Evolutionary conservation across 306 rosid species (phyloP).

Genomic region (Ceratonia siliqua): DNA sequence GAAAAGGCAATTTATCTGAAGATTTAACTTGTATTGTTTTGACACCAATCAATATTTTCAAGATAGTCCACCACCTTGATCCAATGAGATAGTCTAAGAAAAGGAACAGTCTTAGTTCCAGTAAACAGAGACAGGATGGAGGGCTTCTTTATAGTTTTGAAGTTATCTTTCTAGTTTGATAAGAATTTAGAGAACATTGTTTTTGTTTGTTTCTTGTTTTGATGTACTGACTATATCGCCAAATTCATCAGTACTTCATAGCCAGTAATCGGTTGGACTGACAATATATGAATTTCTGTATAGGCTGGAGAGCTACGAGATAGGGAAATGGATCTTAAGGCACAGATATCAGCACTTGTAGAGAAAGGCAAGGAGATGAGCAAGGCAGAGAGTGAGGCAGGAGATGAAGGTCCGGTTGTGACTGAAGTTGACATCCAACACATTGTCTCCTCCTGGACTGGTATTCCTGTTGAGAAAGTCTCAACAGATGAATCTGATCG

Average conservation of each 20-base stretch:
- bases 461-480: conserved; percentile 96
- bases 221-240: neutral
- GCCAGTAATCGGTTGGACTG: conserved; percentile 21
- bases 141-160: neutral
- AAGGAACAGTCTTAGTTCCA: neutral
- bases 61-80: conserved; percentile 14
- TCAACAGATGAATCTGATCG: conserved; percentile 96
- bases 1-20: conserved; percentile 64
- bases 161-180: conserved; percentile 23
- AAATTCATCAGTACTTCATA: neutral
- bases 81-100: neutral
- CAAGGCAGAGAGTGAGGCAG: conserved; percentile 95
- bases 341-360: conserved; percentile 80
- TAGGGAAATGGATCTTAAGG: conserved; percentile 93
- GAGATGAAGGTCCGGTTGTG: conserved; percentile 82
- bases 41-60: neutral
- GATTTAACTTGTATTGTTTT: conserved; percentile 1
- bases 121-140: neutral
- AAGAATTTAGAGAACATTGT: neutral
- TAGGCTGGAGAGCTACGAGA: conserved; percentile 98
- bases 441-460: conserved; percentile 95
- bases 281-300: conserved; percentile 24
- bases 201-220: conserved; percentile 1
- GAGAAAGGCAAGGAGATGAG: conserved; percentile 98
- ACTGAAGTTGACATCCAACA: conserved; percentile 94